Evolutionary conservation across 2,329 filamentous ascomycete species (phyloP).

Genomic region (Chaetothyriales sp.): DNA sequence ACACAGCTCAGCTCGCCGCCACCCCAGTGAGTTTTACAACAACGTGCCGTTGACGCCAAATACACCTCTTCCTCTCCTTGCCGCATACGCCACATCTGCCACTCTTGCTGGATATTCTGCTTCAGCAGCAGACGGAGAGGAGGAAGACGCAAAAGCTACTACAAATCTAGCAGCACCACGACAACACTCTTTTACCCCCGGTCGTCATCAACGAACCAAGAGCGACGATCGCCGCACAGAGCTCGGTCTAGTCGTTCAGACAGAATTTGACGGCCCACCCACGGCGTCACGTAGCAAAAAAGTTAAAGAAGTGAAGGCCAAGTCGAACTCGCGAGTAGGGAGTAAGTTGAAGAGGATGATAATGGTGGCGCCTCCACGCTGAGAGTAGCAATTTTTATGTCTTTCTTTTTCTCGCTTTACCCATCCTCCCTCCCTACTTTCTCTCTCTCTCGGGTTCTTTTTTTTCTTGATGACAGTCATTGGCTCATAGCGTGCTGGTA

Average conservation of each 20-base stretch:
- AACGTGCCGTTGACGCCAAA: background rate
- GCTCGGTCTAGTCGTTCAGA: conserved; percentile 6
- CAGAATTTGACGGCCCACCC: conserved; percentile 9
- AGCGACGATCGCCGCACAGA: background rate
- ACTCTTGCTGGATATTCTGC: background rate
- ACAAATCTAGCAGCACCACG: background rate
- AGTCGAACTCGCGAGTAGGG: background rate
- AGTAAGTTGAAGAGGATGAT: background rate
- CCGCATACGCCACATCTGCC: background rate
- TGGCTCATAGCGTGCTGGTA: background rate
- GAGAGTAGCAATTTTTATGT: background rate
- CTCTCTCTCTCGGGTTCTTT: no score
- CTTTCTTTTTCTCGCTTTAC: no score
- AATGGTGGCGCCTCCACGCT: background rate
- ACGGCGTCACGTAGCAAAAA: background rate
- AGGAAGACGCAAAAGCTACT: background rate
- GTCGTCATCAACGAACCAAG: background rate
- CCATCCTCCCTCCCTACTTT: no score
- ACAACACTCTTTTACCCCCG: background rate
- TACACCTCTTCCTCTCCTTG: background rate
- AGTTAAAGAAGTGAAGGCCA: background rate
- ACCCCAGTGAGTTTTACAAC: background rate
- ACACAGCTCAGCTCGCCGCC: background rate
- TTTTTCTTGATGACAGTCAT: background rate
- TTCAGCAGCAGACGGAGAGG: background rate